Evolutionary conservation across 179 eudicot species (phyloP), one percentile per base, ranked within the genome.

Genomic region (Patellifolia procumbens): DNA sequence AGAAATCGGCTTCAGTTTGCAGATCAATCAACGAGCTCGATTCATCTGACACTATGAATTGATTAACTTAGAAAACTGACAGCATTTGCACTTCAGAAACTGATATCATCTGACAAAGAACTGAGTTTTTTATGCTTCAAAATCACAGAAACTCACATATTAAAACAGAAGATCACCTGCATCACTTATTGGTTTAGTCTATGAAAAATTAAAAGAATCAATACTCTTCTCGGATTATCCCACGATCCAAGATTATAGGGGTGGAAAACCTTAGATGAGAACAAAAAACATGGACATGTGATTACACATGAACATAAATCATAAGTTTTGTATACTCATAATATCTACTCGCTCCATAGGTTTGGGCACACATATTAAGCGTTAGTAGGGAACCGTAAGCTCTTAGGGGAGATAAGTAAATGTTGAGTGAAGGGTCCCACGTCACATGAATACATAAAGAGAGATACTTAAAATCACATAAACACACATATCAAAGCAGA

Each of bases 221-320:
- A 68, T 11, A 68, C 48, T 37, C 11, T 24, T 4, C 10, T 42
- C 8, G 29, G 32, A 31, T 43, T 17, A 32, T 26, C 60, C 62
- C 28, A 31, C 45, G 17, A 62, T 32, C 24, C 29, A 49, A 70
- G 29, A 61, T 15, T 2, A 52, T 46, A 59, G 53, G 11, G 29
- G 58, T 26, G 35, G 78, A 26, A 48, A 29, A 46, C 62, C 62
- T 67, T 26, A 68, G 12, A 55, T 28, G 62, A 76, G 31, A n/a
- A 58, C 58, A 69, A 51, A 64, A 51, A 76, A 68, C 79, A 67
- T 35, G 73, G 62, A 20, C 76, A 72, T 72, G 76, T 78, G 81
- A 72, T 78, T 39, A 78, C 76, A 72, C 72, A 72, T 72, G 76
- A 37, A 59, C 48, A 32, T 43, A 22, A 9, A 49, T 60, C 51